Base-by-base conservation (phyloP, 2,329 filamentous ascomycete genomes). In the Botrytis pseudocinerea region DNA sequence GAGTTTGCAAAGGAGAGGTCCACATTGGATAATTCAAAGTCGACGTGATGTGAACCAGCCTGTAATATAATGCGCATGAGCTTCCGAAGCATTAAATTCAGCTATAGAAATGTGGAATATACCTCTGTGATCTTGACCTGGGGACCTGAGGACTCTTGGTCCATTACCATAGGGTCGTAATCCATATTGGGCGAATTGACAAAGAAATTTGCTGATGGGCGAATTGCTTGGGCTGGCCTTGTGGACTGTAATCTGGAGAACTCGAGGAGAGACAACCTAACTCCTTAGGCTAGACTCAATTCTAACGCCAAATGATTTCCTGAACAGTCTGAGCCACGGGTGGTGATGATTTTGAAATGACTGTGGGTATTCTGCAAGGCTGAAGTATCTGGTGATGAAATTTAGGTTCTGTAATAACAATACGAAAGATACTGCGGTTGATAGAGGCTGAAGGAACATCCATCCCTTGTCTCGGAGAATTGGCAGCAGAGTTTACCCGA, bases 1-100 rank as follows among this genome's bases (percentile, higher is more conserved):
- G 94, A 92, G 86, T 99, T 99, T 79, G 95, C 95, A 79, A 98
- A 94, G 76, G 94, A 89, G 74, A 98, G 91, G 81, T 97, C 94
- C 79, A 95, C 93, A 82, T 94, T 94, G 80, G 90, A 92, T 73
- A 99, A 90, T 83, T 96, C 91, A 85, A 98, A 98, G 84, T 97
- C 92, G 82, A 97, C 94, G 80, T 93, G 91, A 79, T 91, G 89
- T 76, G 85, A 85, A 81, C 95, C 93, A 76, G 93, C 93, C 94
- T 97, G 78, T 74, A 28, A 44, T 35, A 68, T 44, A 38, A 61
- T 73, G 73, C 73, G 75, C 70, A 74, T 79, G 73, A 80, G 78
- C 66, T 73, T 74, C 72, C 46, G 51, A 35, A 28, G 65, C 61
- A 73, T 70, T 60, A 4, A 46, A 68, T 32, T 28, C 14, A 25